These are phyloP conservation scores for Pyrenula aspistea DNA, from an alignment of 495 filamentous ascomycete species.

Conservation along the genomic window DNA sequence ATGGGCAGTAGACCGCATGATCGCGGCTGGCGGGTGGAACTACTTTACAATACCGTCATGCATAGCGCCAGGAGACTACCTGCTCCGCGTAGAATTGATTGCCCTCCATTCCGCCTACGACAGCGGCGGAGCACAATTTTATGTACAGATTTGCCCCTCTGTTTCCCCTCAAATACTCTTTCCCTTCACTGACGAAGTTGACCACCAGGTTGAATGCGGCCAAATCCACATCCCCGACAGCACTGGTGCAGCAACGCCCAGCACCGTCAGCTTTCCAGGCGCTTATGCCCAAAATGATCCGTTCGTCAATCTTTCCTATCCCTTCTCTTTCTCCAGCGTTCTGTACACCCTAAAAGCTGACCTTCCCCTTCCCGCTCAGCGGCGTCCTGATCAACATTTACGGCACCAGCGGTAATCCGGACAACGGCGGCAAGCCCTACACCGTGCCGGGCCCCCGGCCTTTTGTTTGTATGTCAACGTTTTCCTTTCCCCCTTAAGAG, in stretches of 20 bases:
- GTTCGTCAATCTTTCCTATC: too few species aligned
- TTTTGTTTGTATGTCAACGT: not conserved
- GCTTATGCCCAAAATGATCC: not conserved
- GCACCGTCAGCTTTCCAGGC: not conserved
- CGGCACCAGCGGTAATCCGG: not conserved
- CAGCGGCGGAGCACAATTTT: constrained; percentile 59
- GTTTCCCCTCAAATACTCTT: not conserved
- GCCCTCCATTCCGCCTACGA: constrained; percentile 56
- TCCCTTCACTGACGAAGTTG: not conserved
- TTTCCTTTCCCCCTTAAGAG: too few species aligned
- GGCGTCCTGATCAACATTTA: not conserved
- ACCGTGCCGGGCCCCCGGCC: not conserved
- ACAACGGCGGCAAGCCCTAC: not conserved
- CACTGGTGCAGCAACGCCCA: not conserved
- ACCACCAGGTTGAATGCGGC: not conserved
- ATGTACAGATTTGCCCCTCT: constrained; percentile 13
- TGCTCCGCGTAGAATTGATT: constrained; percentile 72
- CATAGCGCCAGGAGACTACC: constrained; percentile 60
- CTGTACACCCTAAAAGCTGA: too few species aligned
- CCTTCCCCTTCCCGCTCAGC: too few species aligned
- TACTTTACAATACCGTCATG: constrained; percentile 54
- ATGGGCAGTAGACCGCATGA: constrained; percentile 59
- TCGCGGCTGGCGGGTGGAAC: constrained; percentile 56
- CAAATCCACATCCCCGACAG: not conserved
- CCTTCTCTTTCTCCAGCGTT: too few species aligned